phyloP scores from a whole-genome alignment of 1,139 yeast species.

The Candida mesenterica region DNA sequence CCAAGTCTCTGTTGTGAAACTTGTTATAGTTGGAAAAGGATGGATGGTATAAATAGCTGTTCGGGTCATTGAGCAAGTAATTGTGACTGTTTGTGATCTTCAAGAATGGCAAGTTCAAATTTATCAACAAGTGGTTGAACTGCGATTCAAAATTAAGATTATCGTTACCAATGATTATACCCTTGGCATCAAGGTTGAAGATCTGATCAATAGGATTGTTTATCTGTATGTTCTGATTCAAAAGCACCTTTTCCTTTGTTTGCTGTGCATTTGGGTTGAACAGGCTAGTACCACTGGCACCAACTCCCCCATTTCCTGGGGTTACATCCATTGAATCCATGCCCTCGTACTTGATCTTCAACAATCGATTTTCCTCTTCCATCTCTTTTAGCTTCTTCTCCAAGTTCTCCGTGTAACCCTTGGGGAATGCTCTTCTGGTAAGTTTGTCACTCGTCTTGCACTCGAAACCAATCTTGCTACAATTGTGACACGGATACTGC shows the following conservation, averaged over 20 bases:
- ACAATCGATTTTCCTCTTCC: conserved; percentile 54
- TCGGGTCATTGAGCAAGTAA: conserved; percentile 43
- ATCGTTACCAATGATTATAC: conserved; percentile 49
- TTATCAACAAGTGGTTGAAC: conserved; percentile 46
- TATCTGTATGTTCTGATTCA: conserved; percentile 25
- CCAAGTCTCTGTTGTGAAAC: conserved; percentile 42
- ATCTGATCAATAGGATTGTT: conserved; percentile 51
- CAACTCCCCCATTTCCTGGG: not conserved
- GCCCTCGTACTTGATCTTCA: conserved; percentile 23
- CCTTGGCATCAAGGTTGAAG: conserved; percentile 45
- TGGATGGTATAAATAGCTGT: conserved; percentile 45
- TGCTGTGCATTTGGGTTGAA: not conserved
- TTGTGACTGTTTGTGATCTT: conserved; percentile 50
- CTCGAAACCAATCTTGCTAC: conserved; percentile 60
- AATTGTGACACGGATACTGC: conserved; percentile 65
- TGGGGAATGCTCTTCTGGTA: conserved; percentile 59
- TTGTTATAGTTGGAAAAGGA: conserved; percentile 39
- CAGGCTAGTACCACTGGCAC: not conserved
- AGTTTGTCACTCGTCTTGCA: conserved; percentile 72
- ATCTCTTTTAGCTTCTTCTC: conserved; percentile 60
- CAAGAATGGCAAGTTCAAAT: conserved; percentile 45
- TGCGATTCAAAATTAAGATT: conserved; percentile 50
- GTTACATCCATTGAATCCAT: not conserved
- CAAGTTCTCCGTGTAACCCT: conserved; percentile 65
- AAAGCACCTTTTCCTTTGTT: conserved; percentile 4